These are phyloP conservation scores for Sporisorium scitamineum DNA, from an alignment of 1,284 basidiomycete genomes.

Conservation along the genomic window DNA sequence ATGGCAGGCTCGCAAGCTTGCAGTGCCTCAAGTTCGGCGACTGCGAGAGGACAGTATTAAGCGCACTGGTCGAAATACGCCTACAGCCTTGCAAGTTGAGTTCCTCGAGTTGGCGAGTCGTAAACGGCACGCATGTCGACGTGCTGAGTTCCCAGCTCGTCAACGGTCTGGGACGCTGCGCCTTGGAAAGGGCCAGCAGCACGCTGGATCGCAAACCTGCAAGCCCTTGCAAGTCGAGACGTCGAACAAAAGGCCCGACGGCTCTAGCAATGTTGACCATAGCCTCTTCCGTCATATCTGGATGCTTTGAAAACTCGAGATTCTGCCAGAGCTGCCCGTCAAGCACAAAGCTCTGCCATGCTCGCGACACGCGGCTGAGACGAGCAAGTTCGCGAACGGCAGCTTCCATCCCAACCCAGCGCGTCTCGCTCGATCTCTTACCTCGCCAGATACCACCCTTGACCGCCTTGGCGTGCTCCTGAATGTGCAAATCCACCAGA, in stretches of 20 bases:
- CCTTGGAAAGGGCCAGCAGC: conserved; percentile 31
- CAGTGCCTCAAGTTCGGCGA: conserved; percentile 77
- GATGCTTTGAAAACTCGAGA: conserved; percentile 73
- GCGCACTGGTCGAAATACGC: conserved; percentile 75
- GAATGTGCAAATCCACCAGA: conserved; percentile 31
- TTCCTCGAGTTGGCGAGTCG: conserved; percentile 60
- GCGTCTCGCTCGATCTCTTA: conserved; percentile 25
- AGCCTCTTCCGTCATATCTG: conserved; percentile 34
- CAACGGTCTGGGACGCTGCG: conserved; percentile 25
- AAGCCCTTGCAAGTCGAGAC: conserved; percentile 78
- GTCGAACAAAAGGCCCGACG: conserved; percentile 76
- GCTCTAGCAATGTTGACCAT: conserved; percentile 42
- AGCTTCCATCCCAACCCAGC: conserved; percentile 34
- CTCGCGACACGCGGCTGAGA: conserved; percentile 78
- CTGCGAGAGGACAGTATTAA: conserved; percentile 79
- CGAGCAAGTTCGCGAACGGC: conserved; percentile 45
- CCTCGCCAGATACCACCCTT: conserved; percentile 35
- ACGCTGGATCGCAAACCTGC: conserved; percentile 71
- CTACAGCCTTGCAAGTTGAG: conserved; percentile 83
- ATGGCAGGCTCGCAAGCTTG: conserved; percentile 77
- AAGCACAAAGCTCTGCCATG: conserved; percentile 81
- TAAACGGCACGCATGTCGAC: conserved; percentile 2
- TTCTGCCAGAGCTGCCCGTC: conserved; percentile 87
- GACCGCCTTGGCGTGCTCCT: conserved; percentile 24
- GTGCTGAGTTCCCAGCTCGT: conserved; percentile 1